phyloP scores from a whole-genome alignment of 257 asterid species.

The Solanum paucissectum region DNA sequence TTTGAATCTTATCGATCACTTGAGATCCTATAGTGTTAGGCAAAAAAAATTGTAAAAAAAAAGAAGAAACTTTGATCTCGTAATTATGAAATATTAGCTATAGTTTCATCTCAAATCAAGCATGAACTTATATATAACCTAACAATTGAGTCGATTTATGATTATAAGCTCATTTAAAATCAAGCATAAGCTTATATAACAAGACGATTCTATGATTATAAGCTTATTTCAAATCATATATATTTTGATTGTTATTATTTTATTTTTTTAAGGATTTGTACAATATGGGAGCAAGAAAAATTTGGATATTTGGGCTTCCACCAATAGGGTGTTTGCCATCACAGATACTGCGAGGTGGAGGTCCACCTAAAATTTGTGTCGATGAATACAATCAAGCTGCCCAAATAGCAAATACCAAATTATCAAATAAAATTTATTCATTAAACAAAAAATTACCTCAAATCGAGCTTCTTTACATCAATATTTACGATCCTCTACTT shows the following conservation, averaged over 20 bases:
- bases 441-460: constrained; percentile 12
- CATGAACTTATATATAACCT: not conserved
- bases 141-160: not conserved
- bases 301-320: constrained; percentile 29
- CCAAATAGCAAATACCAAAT: constrained; percentile 21
- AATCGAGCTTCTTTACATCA: constrained; percentile 11
- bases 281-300: constrained; percentile 30
- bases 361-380: constrained; percentile 9
- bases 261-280: constrained; percentile 13
- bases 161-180: not conserved
- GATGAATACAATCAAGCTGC: constrained; percentile 30
- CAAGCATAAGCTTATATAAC: too few species aligned
- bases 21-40: too few species aligned
- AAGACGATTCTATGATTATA: not conserved
- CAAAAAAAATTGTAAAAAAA: too few species aligned
- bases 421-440: constrained; percentile 8
- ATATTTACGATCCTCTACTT: constrained; percentile 16
- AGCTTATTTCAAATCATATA: not conserved
- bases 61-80: too few species aligned
- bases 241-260: too few species aligned
- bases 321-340: constrained; percentile 47
- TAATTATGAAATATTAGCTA: too few species aligned
- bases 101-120: not conserved
- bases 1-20: not conserved
- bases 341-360: constrained; percentile 35